Evolutionary conservation across 495 filamentous ascomycete genomes (phyloP).

Genomic region (Talaromyces proteolyticus): DNA sequence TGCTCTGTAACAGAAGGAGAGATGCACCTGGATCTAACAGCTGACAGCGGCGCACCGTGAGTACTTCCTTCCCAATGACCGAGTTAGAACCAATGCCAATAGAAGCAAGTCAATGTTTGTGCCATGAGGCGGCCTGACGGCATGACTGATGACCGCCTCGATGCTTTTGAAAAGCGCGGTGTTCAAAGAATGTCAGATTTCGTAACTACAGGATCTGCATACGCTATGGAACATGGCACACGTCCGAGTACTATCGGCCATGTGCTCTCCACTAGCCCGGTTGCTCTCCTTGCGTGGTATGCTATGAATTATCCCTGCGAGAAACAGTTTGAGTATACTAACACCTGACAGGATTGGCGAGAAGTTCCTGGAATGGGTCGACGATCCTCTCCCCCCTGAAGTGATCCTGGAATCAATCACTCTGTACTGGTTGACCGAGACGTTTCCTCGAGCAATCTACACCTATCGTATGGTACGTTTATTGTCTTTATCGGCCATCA

Average conservation of each 20-base stretch:
- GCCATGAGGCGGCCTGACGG: too few relatives aligned
- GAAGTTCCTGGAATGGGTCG: slow-evolving; percentile 61
- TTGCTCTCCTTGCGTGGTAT: slow-evolving; percentile 62
- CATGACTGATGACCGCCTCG: too few relatives aligned
- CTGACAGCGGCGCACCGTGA: too few relatives aligned
- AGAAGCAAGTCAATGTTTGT: too few relatives aligned
- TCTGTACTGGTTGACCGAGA: slow-evolving; percentile 63
- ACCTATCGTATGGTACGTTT: slow-evolving; percentile 39
- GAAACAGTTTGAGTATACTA: background rate
- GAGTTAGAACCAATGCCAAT: too few relatives aligned
- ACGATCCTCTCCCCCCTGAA: slow-evolving; percentile 43
- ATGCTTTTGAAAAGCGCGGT: too few relatives aligned
- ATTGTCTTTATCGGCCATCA: background rate
- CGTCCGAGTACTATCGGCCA: slow-evolving; percentile 57
- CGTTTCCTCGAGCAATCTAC: slow-evolving; percentile 53
- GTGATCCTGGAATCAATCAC: slow-evolving; percentile 52
- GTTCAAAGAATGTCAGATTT: too few relatives aligned
- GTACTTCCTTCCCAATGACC: too few relatives aligned
- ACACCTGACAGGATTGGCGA: slow-evolving; percentile 51
- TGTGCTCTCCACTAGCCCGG: slow-evolving; percentile 48
- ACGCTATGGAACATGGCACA: slow-evolving; percentile 53
- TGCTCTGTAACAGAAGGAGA: too few relatives aligned
- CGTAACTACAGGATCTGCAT: too few relatives aligned
- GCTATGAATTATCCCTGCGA: slow-evolving; percentile 9
- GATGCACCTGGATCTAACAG: too few relatives aligned